Evolutionary conservation across 306 rosid genomes (phyloP), one percentile per base, ranked within the genome.

Genomic region (Corylus americana): DNA sequence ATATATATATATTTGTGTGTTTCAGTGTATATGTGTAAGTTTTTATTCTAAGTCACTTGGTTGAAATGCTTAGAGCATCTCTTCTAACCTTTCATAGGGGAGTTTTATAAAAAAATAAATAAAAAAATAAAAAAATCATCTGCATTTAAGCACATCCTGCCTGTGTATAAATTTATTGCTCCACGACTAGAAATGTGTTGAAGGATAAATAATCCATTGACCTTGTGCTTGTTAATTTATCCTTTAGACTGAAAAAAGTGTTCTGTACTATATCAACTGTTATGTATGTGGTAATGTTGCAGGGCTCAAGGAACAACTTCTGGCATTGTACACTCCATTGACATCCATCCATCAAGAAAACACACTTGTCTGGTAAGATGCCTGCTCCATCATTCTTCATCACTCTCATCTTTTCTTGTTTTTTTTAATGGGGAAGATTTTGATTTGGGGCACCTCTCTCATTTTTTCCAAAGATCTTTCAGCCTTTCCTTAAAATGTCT

Each of bases 271-370:
- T 74, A 66, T 75, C 27, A 35, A 35, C 31, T 71, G 54, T 57
- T 39, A 7, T 27, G 22, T 13, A 70, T 39, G 54, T 80, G 75
- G 74, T 59, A 82, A 75, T 84, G 70, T 73, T 89, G 86, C 90
- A 94, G 98, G 97, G 90, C 74, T 86, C 80, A 86, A 70, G 78
- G 85, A 66, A 58, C 78, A 82, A 80, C 85, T 74, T 83, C 95
- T 20, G 97, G 98, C 63, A 91, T 94, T 5, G 92, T 94, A 78
- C 97, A 94, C 79, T 91, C 97, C 67, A 86, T 94, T 35, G 98
- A 92, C 81, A 92, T 94, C 72, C 93, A 94, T 86, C 92, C 97
- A 37, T 92, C 97, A 2, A 78, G 98, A 77, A 94, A 94, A 78
- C 97, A 94, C 79, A 94, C 98, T 66, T 94, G 97, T 76, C 82